Evolutionary conservation across 2,329 filamentous ascomycete species (phyloP), one percentile per base, ranked within the genome.

Genomic region (Aspergillus intermedius): DNA sequence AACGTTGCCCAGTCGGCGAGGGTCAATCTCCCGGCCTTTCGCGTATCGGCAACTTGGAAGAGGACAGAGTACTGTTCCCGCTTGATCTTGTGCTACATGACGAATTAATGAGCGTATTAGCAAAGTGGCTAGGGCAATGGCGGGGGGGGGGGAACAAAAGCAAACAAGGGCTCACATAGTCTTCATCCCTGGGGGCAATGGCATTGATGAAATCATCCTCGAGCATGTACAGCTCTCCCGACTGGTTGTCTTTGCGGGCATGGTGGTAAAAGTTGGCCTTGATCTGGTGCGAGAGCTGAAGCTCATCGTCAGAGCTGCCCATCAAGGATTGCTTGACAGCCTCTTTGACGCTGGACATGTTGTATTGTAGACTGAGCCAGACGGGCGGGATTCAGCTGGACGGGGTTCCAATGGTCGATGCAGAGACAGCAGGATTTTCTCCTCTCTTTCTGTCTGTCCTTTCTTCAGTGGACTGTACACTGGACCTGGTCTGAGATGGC

Each of bases 51-150:
- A 50, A 98, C 87, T 55, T 79, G 77, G 73, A 98, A 98, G 43
- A 98, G 86, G 63, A 98, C 87, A 46, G 85, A 84, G 72, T 96
- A 98, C 70, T 97, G 93, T 60, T 95, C 87, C 59, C 91, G 85
- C 74, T 90, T 88, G 76, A 98, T 97, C 73, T 98, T 98, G 77
- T 95, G 91, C 91, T 97, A 41, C 25, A 30, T 43, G 32, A 42
- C 37, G 46, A 30, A 47, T 65, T 50, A 64, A 58, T 45, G 23
- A 43, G 46, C 32, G 34, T 44, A 21, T 47, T 9, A 13, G 25
- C 15, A 28, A 28, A 22, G 21, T 22, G 21, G 21, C 21, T 23
- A 15, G 3, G 17, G 35, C n/a, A n/a, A 34, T 21, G 39, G 45
- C 22, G 8, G 19, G 23, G 3, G 30, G 35, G 5, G n/a, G 44